Conservation (phyloP, 169 alveolate genomes). For the Perkinsus chesapeaki region DNA sequence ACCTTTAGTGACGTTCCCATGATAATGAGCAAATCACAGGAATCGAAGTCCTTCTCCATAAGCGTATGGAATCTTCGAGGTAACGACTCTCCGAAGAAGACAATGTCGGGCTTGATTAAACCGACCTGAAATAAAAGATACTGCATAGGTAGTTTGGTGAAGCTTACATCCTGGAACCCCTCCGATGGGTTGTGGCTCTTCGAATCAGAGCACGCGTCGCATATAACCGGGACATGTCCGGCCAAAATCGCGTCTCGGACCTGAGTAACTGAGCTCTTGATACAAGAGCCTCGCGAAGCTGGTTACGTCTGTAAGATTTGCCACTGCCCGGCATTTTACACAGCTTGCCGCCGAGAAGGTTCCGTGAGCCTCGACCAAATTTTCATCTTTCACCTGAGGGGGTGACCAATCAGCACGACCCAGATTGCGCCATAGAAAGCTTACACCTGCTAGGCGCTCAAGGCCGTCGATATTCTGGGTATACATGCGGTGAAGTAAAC, state of each 20-base stretch:
- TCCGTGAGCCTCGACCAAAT: slow-evolving; percentile 66
- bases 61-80: slow-evolving; percentile 48
- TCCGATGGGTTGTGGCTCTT: slow-evolving; percentile 35
- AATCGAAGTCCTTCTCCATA: slow-evolving; percentile 18
- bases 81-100: slow-evolving; percentile 66
- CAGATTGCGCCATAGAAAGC: neutral
- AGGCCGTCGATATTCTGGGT: slow-evolving; percentile 73
- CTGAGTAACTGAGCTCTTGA: neutral
- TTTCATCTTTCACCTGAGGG: slow-evolving; percentile 14
- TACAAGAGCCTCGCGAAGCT: neutral
- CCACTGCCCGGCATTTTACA: slow-evolving; percentile 40
- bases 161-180: slow-evolving; percentile 53
- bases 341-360: slow-evolving; percentile 53
- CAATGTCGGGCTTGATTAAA: slow-evolving; percentile 64
- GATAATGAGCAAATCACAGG: slow-evolving; percentile 52
- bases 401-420: neutral
- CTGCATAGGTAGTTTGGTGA: neutral
- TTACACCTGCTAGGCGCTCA: slow-evolving; percentile 62
- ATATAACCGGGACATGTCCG: neutral
- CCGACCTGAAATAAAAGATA: slow-evolving; percentile 14
- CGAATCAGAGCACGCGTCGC: neutral
- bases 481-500: slow-evolving; percentile 28
- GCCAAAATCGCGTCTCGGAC: neutral
- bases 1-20: slow-evolving; percentile 71
- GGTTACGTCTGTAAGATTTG: slow-evolving; percentile 25